Conservation (phyloP, 2,329 filamentous ascomycete genomes). For the Metarhizium album region DNA sequence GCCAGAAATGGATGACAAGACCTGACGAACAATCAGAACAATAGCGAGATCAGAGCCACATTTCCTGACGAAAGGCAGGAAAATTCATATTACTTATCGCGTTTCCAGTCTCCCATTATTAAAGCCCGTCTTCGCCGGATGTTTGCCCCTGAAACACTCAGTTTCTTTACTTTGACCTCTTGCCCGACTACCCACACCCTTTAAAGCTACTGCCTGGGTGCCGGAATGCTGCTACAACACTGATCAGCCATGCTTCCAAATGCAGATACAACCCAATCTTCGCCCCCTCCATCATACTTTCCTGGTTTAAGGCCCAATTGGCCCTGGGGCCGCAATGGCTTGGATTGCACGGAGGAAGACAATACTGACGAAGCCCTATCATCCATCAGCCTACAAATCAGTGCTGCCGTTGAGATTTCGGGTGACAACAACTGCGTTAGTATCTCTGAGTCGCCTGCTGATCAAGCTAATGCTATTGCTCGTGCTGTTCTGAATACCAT, state of each 20-base stretch:
- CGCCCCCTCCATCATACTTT: background rate
- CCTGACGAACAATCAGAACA: no score
- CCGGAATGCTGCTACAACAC: no score
- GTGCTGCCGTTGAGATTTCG: constrained; percentile 33
- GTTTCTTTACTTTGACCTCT: no score
- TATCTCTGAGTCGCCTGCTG: constrained; percentile 26
- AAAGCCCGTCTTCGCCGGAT: no score
- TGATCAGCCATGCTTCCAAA: background rate
- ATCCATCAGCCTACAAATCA: constrained; percentile 37
- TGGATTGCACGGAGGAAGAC: constrained; percentile 8
- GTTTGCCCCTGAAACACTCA: no score
- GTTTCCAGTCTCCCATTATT: no score
- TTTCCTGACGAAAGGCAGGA: no score
- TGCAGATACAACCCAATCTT: background rate
- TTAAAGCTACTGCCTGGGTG: no score
- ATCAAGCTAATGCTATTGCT: constrained; percentile 31
- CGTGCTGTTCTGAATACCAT: constrained; percentile 34
- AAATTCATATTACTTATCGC: no score
- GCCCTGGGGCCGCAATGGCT: background rate
- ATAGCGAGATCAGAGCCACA: no score
- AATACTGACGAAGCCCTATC: constrained; percentile 17
- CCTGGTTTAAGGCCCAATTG: background rate
- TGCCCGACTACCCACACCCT: no score
- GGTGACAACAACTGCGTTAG: constrained; percentile 39
- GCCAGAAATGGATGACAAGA: no score